Evolutionary conservation across 768 basidiomycete species (phyloP).

Genomic region (Obba rivulosa): DNA sequence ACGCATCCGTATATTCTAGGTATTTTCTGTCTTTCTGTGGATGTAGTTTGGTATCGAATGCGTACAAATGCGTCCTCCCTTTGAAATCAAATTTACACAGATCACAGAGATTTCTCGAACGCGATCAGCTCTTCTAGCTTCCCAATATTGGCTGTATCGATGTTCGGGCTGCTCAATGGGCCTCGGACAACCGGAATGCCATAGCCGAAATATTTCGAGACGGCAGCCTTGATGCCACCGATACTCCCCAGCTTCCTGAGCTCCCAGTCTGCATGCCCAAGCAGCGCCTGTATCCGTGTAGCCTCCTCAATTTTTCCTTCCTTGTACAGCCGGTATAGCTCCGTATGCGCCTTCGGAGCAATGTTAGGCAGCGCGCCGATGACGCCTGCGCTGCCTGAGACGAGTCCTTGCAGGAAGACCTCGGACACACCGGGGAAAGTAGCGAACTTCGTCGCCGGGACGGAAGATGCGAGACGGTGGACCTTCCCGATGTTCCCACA

Average conservation of each 20-base stretch:
- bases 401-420: conserved; percentile 44
- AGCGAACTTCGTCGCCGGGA: conserved; percentile 49
- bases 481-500: conserved; percentile 85
- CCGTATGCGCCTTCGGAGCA: conserved; percentile 50
- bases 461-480: conserved; percentile 61
- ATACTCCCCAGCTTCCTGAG: conserved; percentile 60
- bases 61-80: too few species aligned
- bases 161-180: conserved; percentile 18
- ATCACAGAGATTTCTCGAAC: conserved; percentile 23
- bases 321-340: conserved; percentile 42
- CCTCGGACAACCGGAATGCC: conserved; percentile 35
- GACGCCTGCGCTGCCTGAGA: conserved; percentile 36
- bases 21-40: too few species aligned
- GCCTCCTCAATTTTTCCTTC: conserved; percentile 55
- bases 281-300: conserved; percentile 50
- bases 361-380: conserved; percentile 37
- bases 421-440: conserved; percentile 77
- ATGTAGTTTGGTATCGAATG: too few species aligned
- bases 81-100: background rate
- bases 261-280: conserved; percentile 67
- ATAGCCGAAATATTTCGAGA: conserved; percentile 61
- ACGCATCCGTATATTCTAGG: too few species aligned
- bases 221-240: conserved; percentile 58
- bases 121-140: conserved; percentile 25
- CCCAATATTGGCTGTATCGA: conserved; percentile 12